These are phyloP conservation scores for Paramecium tetraurelia DNA, from an alignment of 73 alveolate species.

Conservation along the genomic window DNA sequence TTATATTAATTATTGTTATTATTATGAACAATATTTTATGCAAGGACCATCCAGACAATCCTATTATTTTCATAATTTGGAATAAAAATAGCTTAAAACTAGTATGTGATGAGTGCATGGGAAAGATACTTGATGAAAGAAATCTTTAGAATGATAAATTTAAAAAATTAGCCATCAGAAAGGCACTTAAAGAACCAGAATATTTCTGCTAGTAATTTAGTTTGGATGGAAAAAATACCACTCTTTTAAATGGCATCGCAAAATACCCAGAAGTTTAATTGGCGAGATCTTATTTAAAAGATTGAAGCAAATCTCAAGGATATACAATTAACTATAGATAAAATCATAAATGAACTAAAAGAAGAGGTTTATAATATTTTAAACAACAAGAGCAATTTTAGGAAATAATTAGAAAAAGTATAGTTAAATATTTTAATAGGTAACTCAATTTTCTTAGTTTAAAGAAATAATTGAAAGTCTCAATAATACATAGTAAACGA, in stretches of 20 bases:
- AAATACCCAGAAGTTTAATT: not conserved
- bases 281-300: not conserved
- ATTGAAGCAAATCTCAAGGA: not conserved
- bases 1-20: too few relatives aligned
- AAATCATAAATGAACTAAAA: not conserved
- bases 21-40: not conserved
- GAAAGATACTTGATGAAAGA: not conserved
- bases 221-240: not conserved
- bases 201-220: not conserved
- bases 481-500: not conserved
- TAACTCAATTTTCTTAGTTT: not conserved
- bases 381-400: not conserved
- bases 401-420: not conserved
- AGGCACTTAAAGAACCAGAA: not conserved
- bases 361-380: not conserved
- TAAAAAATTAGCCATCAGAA: not conserved
- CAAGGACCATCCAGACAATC: not conserved
- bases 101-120: not conserved
- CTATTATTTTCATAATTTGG: not conserved
- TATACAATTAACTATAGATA: not conserved
- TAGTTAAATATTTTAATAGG: not conserved
- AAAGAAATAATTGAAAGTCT: not conserved
- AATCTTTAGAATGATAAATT: not conserved
- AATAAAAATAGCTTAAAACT: not conserved
- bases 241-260: not conserved